Evolutionary conservation across 768 basidiomycete species (phyloP).

Genomic region (Pluteus cervinus): DNA sequence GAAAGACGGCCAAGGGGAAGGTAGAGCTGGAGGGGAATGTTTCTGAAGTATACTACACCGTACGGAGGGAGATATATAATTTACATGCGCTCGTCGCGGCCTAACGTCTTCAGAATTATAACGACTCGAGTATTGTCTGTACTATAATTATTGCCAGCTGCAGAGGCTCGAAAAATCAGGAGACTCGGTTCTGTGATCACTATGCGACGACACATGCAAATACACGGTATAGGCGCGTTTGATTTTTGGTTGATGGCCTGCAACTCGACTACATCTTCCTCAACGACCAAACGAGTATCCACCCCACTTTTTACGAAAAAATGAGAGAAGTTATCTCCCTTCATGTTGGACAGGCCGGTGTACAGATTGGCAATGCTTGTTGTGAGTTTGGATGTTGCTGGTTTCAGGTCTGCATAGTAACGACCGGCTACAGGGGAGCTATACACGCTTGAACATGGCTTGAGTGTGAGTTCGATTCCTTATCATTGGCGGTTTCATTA

Average conservation of each 20-base stretch:
- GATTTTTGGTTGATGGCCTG: no score
- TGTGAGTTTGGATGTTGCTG: constrained; percentile 59
- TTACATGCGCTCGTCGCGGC: constrained; percentile 86
- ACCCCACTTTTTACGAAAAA: no score
- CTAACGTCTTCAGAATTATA: no score
- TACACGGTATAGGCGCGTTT: no score
- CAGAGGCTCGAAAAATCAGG: no score
- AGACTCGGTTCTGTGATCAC: no score
- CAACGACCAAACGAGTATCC: no score
- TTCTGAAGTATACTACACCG: constrained; percentile 84
- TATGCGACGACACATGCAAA: no score
- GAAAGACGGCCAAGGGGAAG: constrained; percentile 79
- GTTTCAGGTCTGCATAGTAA: constrained; percentile 35
- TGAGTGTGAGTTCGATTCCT: constrained; percentile 63
- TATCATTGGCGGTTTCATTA: constrained; percentile 12
- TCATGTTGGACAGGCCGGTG: constrained; percentile 98
- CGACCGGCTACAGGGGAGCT: constrained; percentile 95
- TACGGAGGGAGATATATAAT: constrained; percentile 85
- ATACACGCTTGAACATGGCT: constrained; percentile 97
- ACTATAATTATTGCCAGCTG: no score
- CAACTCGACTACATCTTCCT: no score
- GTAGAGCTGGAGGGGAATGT: constrained; percentile 88
- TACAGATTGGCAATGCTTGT: constrained; percentile 97
- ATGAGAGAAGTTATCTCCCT: constrained; percentile 98
- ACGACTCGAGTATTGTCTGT: no score